Evolutionary conservation across 2,329 filamentous ascomycete species (phyloP), one percentile per base, ranked within the genome.

Genomic region (Aureobasidium uvarum): DNA sequence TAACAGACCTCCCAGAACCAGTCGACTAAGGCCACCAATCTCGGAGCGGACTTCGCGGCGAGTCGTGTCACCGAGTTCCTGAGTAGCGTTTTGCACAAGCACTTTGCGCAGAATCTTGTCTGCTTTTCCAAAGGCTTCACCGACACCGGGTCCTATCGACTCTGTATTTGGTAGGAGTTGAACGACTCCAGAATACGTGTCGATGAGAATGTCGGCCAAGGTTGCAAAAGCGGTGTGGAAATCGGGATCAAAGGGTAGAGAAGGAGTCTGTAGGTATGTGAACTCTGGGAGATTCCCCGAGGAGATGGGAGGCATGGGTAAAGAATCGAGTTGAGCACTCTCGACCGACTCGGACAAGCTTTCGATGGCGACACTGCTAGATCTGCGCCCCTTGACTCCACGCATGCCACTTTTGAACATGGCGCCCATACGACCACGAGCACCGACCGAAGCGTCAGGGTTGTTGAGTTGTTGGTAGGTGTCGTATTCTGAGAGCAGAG

Each of bases 211-310:
- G 74, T 99, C 95, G 79, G 95, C 98, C 7, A 99, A 83, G 14
- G 95, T 97, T 16, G 92, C 89, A 79, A 98, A 98, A 0, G 93
- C 97, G 79, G 96, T 92, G 76, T 94, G 95, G 73, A 96, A 99
- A 77, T 99, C 95, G 0, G 95, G 95, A 69, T 98, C 93, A 74
- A 99, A 99, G 0, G 95, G 95, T 55, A 99, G 80, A 18, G 88
- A 89, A 0, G 95, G 95, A n/a, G 94, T 98, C 23, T 97, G 83
- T 1, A 99, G 83, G 75, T 94, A 88, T 0, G 87, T 86, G 76
- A 97, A 99, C 72, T 96, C 91, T 73, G 96, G 92, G 0, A 51
- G 23, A 43, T 92, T 92, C 0, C 90, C 89, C 48, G 90, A 80
- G 28, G 92, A 82, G 68, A 67, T 56, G 33, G 62, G 65, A 14